These are phyloP conservation scores for Plantago ovata DNA, from an alignment of 257 asterid species.

Conservation along the genomic window DNA sequence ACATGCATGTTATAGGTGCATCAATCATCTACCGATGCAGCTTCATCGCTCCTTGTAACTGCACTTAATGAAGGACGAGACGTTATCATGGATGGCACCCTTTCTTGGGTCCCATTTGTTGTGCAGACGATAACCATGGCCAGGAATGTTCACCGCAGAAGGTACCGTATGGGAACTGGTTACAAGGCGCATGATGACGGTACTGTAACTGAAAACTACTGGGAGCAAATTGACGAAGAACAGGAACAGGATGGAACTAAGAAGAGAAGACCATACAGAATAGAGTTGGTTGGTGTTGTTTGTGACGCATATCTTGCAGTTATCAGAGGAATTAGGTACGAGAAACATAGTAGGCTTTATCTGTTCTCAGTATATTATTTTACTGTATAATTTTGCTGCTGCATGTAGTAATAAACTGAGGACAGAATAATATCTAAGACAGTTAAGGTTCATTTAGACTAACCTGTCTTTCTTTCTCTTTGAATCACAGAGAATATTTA, in stretches of 20 bases:
- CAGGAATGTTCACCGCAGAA: conserved; percentile 70
- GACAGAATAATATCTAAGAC: too few species aligned
- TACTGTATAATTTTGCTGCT: too few species aligned
- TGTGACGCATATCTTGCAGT: conserved; percentile 92
- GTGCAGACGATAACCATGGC: conserved; percentile 94
- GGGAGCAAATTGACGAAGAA: conserved; percentile 86
- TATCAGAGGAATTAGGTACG: conserved; percentile 80
- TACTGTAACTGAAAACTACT: conserved; percentile 65
- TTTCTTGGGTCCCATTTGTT: conserved; percentile 88
- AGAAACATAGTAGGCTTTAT: neutral
- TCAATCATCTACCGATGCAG: conserved; percentile 95
- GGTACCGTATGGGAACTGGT: conserved; percentile 89
- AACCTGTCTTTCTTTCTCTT: neutral
- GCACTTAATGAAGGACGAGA: conserved; percentile 92
- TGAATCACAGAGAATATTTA: neutral
- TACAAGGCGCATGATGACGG: conserved; percentile 62
- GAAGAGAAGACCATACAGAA: conserved; percentile 83
- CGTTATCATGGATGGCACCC: conserved; percentile 94
- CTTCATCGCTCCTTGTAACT: conserved; percentile 88
- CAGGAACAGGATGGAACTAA: conserved; percentile 47
- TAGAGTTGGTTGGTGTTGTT: conserved; percentile 83
- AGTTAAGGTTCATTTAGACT: neutral
- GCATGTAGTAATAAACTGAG: too few species aligned
- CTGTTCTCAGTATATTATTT: neutral
- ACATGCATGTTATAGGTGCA: conserved; percentile 53